Conservation (phyloP, 768 basidiomycete genomes). For the Boletus patriciae region DNA sequence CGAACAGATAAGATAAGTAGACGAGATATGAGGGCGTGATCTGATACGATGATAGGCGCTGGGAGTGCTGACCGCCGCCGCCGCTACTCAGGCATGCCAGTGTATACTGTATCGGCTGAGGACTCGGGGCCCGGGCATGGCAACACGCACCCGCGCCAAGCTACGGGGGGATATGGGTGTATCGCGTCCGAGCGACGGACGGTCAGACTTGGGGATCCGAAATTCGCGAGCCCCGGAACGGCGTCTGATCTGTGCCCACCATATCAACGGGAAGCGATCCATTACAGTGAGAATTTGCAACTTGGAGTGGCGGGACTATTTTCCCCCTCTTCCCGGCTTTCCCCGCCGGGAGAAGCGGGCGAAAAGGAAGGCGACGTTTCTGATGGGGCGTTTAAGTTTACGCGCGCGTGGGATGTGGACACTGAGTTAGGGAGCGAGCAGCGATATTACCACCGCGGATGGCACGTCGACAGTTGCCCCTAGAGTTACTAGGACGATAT, state of each 20-base stretch:
- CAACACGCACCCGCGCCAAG: too few species aligned
- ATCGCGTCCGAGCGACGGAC: too few species aligned
- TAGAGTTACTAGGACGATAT: not conserved
- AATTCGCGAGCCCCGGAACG: not conserved
- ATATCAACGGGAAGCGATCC: not conserved
- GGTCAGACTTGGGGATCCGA: too few species aligned
- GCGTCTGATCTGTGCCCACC: not conserved
- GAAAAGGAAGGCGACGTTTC: too few species aligned
- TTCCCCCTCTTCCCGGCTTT: not conserved
- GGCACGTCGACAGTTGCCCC: not conserved
- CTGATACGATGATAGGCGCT: too few species aligned
- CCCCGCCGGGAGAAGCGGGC: not conserved
- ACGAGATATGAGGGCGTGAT: too few species aligned
- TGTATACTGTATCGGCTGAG: too few species aligned
- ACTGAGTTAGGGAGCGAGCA: not conserved
- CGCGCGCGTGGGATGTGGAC: not conserved
- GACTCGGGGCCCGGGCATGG: too few species aligned
- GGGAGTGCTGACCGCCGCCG: too few species aligned
- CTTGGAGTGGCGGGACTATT: not conserved
- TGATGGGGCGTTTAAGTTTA: not conserved
- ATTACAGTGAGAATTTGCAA: not conserved
- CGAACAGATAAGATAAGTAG: too few species aligned
- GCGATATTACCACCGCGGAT: not conserved
- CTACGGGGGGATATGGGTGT: too few species aligned
- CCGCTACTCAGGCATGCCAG: too few species aligned